Evolutionary conservation across 164 flowering plant genomes (phyloP), one percentile per base, ranked within the genome.

Genomic region (Stephania cephalantha): DNA sequence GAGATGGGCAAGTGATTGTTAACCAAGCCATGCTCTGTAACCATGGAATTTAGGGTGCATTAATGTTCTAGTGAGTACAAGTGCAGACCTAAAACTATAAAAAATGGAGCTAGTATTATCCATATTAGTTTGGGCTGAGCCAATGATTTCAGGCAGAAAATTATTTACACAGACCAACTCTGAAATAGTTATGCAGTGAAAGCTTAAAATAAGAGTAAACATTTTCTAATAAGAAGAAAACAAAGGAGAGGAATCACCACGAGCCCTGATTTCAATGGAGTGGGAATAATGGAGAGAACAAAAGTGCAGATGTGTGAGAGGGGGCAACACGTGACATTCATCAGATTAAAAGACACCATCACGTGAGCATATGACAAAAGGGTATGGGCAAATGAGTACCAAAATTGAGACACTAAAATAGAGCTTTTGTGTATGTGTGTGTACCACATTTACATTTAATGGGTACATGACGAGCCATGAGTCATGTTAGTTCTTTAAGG

Each of bases 281-380:
- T 1, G 25, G 66, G 25, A 20, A n/a, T n/a, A 20, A 17, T 50
- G 66, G 66, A 61, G 22, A 58, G 25, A 61, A 61, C 2, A 25
- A 61, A 61, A 61, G 66, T n/a, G 20, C n/a, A 61, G 20, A 7
- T 69, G 22, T 17, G 71, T 48, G 20, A 7, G 20, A 1, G 71
- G 17, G 46, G 13, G 29, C 17, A 53, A n/a, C 66, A 75, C 71
- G 68, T 67, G 50, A 18, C 46, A 8, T 46, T 48, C 64, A 50
- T 18, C 13, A 46, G 69, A 48, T 58, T 42, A 35, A 44, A 18
- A 29, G 73, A 70, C 20, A 46, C 17, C 6, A 58, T 10, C 72
- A 75, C 73, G 73, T 71, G 78, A 71, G 78, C 30, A 46, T 46
- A 71, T 31, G 78, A 76, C 74, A 71, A 76, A 71, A 17, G 20